Evolutionary conservation across 2,329 filamentous ascomycete genomes (phyloP).

Genomic region (Elsinoe perseae): DNA sequence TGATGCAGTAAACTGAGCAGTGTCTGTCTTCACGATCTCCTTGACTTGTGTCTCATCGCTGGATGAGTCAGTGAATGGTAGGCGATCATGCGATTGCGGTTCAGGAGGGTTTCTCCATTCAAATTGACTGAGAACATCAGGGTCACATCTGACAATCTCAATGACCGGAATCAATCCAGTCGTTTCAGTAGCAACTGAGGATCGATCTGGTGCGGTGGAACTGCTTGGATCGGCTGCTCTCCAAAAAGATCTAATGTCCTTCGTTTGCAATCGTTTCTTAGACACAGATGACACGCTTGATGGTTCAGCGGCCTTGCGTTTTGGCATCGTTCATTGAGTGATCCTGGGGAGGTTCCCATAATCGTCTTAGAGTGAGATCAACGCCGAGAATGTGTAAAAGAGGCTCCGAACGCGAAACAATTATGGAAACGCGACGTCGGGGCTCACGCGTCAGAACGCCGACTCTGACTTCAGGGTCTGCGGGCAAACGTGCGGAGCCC

Average conservation of each 20-base stretch:
- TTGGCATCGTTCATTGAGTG: not conserved
- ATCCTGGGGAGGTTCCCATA: no score
- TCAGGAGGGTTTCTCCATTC: not conserved
- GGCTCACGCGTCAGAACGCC: not conserved
- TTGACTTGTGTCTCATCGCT: not conserved
- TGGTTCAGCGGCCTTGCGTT: not conserved
- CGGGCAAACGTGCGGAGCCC: no score
- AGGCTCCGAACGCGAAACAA: not conserved
- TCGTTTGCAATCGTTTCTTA: not conserved
- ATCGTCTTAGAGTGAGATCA: no score
- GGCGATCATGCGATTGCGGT: not conserved
- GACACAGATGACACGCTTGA: no score
- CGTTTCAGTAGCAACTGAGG: no score
- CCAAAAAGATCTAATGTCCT: not conserved
- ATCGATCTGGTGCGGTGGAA: not conserved
- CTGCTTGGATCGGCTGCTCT: not conserved
- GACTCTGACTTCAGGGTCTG: not conserved
- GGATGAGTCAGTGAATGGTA: conserved; percentile 2
- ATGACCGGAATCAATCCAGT: not conserved
- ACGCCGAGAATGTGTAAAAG: no score
- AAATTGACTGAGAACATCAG: not conserved
- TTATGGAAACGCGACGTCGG: not conserved
- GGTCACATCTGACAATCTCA: not conserved
- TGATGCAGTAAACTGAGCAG: not conserved
- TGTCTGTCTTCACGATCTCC: not conserved